A percentile compares a stretch with the other conserved stretches of the same genome.
Conservation (phyloP, 1,284 basidiomycete species). For the Trametes sp. region DNA sequence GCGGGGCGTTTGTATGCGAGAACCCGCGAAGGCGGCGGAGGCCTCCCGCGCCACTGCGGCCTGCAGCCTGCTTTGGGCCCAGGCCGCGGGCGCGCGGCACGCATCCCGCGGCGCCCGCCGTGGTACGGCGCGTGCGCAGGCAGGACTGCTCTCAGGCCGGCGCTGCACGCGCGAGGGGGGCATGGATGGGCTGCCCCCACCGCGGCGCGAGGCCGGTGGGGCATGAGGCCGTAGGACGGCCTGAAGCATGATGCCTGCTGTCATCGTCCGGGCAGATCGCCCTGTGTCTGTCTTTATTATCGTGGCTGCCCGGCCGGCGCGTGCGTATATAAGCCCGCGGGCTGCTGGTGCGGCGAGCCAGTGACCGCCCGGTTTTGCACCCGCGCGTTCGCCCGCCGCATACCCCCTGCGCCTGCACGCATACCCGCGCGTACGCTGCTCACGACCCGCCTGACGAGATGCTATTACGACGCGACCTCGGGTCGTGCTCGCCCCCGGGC, state of each 20-base stretch:
- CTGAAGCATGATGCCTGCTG: conserved; percentile 2
- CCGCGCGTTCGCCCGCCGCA: neutral
- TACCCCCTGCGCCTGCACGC: neutral
- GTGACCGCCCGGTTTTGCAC: neutral
- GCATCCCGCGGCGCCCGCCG: neutral
- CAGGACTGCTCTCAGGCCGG: too few relatives aligned
- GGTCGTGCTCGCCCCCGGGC: neutral
- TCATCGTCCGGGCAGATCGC: conserved; percentile 10
- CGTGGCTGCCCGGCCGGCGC: neutral
- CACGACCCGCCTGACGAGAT: neutral
- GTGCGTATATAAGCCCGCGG: conserved; percentile 8
- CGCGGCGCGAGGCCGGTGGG: neutral
- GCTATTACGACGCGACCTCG: conserved; percentile 7
- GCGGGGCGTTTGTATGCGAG: conserved; percentile 10
- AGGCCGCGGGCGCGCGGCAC: neutral
- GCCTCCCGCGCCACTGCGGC: neutral
- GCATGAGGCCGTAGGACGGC: conserved; percentile 12
- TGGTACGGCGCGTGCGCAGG: too few relatives aligned
- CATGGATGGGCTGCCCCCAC: too few relatives aligned
- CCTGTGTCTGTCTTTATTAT: neutral
- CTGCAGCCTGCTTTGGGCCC: neutral
- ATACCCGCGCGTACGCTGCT: neutral
- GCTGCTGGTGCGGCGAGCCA: neutral
- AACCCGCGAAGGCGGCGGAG: conserved; percentile 13
- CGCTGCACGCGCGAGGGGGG: neutral